A percentile compares a stretch with the other conserved stretches of the same genome.
These are phyloP conservation scores for Rhizophagus prolifer DNA, from an alignment of 192 early-diverging fungal species.

Conservation along the genomic window DNA sequence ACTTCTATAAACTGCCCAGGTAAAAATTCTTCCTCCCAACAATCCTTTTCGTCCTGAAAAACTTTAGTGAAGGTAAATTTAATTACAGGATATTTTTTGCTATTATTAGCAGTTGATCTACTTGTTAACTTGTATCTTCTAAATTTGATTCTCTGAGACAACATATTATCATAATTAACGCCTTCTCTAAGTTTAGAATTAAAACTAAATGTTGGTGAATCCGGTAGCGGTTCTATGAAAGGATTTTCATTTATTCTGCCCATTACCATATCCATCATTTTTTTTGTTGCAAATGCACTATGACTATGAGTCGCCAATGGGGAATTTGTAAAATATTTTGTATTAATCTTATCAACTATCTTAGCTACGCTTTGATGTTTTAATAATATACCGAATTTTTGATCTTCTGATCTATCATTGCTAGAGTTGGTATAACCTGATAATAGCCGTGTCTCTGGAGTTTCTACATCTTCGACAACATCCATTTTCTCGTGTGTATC, in stretches of 20 bases:
- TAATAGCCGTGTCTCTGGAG: background rate
- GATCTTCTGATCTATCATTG: too few relatives aligned
- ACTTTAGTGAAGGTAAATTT: conserved; percentile 22
- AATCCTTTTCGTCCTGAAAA: conserved; percentile 3
- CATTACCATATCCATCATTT: background rate
- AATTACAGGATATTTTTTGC: conserved; percentile 3
- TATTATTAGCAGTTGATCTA: conserved; percentile 8
- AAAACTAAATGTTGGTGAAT: too few relatives aligned
- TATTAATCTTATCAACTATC: background rate
- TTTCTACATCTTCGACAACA: background rate
- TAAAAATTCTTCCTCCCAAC: conserved; percentile 8
- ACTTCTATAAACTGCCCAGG: conserved; percentile 25
- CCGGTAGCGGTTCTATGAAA: background rate
- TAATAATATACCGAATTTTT: too few relatives aligned
- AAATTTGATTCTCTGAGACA: conserved; percentile 11
- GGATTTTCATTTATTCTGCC: conserved; percentile 8
- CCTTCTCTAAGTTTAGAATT: too few relatives aligned
- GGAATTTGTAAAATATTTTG: background rate
- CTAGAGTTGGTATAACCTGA: background rate
- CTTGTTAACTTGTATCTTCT: conserved; percentile 23
- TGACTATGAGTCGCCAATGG: conserved; percentile 3
- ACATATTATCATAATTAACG: background rate
- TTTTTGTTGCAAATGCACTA: conserved; percentile 3
- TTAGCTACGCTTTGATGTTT: background rate
- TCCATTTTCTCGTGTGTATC: background rate